Percentiles rank a stretch among this genome's conserved stretches.
These are phyloP conservation scores for Phaeotremella skinneri DNA, from an alignment of 768 basidiomycete species.

Conservation along the genomic window DNA sequence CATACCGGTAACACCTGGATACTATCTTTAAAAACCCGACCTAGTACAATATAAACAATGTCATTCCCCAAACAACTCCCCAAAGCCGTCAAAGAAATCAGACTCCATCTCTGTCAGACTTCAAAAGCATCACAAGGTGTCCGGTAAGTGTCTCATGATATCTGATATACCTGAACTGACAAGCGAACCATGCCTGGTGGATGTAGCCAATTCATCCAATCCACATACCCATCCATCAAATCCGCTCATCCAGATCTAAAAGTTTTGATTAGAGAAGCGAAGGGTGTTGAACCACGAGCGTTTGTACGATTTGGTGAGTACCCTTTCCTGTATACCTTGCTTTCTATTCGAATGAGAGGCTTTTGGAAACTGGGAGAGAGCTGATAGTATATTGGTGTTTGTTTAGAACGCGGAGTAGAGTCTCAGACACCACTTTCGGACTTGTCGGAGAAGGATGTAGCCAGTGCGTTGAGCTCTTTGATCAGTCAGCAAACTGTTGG, in stretches of 20 bases:
- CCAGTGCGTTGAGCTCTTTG: slow-evolving; percentile 34
- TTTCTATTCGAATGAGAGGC: not conserved
- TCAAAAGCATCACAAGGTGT: slow-evolving; percentile 41
- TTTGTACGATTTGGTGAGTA: slow-evolving; percentile 52
- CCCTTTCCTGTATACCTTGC: not conserved
- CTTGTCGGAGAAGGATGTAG: slow-evolving; percentile 49
- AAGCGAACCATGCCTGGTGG: too few relatives aligned
- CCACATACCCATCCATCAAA: slow-evolving; percentile 48
- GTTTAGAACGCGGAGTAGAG: slow-evolving; percentile 50
- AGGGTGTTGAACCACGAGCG: slow-evolving; percentile 45
- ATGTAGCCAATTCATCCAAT: slow-evolving; percentile 50
- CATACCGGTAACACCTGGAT: too few relatives aligned
- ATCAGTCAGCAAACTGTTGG: slow-evolving; percentile 33
- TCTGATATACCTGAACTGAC: too few relatives aligned
- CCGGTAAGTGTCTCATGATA: too few relatives aligned
- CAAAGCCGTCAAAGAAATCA: slow-evolving; percentile 50
- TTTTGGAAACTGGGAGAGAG: not conserved
- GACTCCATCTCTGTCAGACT: slow-evolving; percentile 52
- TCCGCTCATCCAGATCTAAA: slow-evolving; percentile 50
- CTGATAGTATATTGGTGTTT: not conserved
- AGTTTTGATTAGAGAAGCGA: slow-evolving; percentile 51
- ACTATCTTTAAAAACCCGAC: too few relatives aligned
- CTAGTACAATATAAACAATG: too few relatives aligned
- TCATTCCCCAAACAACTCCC: slow-evolving; percentile 50
- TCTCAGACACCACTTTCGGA: slow-evolving; percentile 39